These are phyloP conservation scores for Seiridium cupressi DNA, from an alignment of 2,329 filamentous ascomycete species.

Conservation along the genomic window DNA sequence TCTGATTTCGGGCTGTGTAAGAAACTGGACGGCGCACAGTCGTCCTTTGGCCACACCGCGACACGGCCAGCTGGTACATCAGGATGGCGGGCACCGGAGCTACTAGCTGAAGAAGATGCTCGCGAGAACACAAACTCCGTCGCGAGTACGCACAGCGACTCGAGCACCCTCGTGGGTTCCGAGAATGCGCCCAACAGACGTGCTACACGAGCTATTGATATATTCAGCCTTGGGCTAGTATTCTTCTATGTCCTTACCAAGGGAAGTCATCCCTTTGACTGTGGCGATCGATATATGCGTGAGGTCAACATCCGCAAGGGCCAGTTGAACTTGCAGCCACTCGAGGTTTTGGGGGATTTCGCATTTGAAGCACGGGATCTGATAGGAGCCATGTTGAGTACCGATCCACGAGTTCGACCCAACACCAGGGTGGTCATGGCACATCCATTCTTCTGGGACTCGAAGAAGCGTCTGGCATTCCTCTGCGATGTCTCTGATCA, in stretches of 20 bases:
- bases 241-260: slow-evolving; percentile 98
- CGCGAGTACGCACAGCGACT: slow-evolving; percentile 58
- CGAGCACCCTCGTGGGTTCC: slow-evolving; percentile 56
- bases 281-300: slow-evolving; percentile 89
- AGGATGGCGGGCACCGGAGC: slow-evolving; percentile 93
- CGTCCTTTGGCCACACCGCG: slow-evolving; percentile 91
- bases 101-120: slow-evolving; percentile 77
- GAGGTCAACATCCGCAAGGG: slow-evolving; percentile 97
- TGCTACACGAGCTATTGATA: slow-evolving; percentile 93
- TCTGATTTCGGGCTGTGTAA: slow-evolving; percentile 98
- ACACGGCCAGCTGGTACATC: slow-evolving; percentile 90
- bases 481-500: slow-evolving; percentile 96
- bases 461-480: slow-evolving; percentile 86
- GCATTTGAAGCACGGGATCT: slow-evolving; percentile 85
- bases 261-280: slow-evolving; percentile 89
- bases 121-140: slow-evolving; percentile 44
- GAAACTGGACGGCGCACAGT: slow-evolving; percentile 91
- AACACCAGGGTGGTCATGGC: slow-evolving; percentile 46
- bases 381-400: slow-evolving; percentile 75
- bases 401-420: slow-evolving; percentile 58
- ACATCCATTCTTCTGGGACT: slow-evolving; percentile 95
- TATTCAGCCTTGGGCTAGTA: slow-evolving; percentile 95
- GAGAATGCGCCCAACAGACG: slow-evolving; percentile 67
- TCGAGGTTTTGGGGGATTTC: slow-evolving; percentile 78
- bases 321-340: slow-evolving; percentile 67